phyloP scores from a whole-genome alignment of 192 early-diverging fungal species.

The Coemansia sp. region DNA sequence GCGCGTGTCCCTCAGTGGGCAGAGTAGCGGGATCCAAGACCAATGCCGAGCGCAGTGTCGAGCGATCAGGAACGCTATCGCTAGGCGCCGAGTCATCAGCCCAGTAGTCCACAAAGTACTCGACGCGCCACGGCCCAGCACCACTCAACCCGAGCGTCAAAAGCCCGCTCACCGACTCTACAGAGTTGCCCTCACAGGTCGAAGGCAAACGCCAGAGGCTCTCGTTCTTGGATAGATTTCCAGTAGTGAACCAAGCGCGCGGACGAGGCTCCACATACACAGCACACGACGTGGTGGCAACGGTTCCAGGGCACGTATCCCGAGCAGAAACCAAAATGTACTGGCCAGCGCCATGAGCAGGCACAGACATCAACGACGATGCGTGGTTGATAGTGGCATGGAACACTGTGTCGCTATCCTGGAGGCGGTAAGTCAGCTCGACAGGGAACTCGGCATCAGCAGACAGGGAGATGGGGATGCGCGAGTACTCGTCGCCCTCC shows the following conservation, averaged over 20 bases:
- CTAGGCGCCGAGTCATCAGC: constrained; percentile 5
- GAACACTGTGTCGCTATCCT: constrained; percentile 12
- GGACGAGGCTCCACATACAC: constrained; percentile 47
- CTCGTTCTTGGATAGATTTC: constrained; percentile 6
- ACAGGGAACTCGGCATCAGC: constrained; percentile 36
- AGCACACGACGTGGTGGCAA: constrained; percentile 31
- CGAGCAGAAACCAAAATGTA: constrained; percentile 39
- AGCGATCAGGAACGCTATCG: constrained; percentile 31
- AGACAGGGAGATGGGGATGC: constrained; percentile 26
- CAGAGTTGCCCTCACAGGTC: background rate
- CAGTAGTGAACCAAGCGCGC: constrained; percentile 35
- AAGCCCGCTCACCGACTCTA: background rate
- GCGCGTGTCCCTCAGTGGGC: constrained; percentile 18
- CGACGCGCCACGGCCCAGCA: constrained; percentile 42
- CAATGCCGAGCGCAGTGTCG: constrained; percentile 25
- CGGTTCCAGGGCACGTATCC: constrained; percentile 35
- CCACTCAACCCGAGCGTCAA: constrained; percentile 37
- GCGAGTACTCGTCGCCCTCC: constrained; percentile 28
- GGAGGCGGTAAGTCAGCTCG: constrained; percentile 32
- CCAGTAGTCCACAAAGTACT: constrained; percentile 50
- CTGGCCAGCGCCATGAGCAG: constrained; percentile 39
- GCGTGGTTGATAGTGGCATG: constrained; percentile 2
- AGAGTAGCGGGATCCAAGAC: constrained; percentile 12
- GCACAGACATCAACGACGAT: constrained; percentile 12
- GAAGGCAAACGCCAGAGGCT: background rate